Percentiles rank a stretch among this genome's conserved stretches.
These are phyloP conservation scores for Stephania japonica DNA, from an alignment of 164 flowering plant species.

Conservation along the genomic window DNA sequence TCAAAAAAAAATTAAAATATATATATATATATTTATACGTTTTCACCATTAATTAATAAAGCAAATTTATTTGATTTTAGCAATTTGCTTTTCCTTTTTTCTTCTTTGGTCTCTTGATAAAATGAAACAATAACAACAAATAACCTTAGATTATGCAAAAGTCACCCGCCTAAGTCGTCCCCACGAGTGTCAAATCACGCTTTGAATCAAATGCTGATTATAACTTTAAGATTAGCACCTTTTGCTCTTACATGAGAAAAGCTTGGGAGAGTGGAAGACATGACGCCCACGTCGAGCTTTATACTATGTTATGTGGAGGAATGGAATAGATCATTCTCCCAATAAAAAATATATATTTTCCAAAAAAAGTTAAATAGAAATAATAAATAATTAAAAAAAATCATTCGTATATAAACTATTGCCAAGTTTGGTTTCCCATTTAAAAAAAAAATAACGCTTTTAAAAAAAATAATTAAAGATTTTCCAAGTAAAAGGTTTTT, in stretches of 20 bases:
- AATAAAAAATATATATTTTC: background rate
- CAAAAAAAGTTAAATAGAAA: no score
- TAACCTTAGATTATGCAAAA: slow-evolving; percentile 8
- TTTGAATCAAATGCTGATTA: slow-evolving; percentile 6
- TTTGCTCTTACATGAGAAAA: background rate
- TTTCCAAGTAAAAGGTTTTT: no score
- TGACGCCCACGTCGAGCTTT: slow-evolving; percentile 18
- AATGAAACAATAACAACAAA: background rate
- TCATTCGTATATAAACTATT: no score
- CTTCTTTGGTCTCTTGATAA: background rate
- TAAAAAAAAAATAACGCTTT: no score
- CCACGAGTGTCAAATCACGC: slow-evolving; percentile 25
- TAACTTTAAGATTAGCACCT: background rate
- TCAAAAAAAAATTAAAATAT: no score
- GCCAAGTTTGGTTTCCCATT: no score
- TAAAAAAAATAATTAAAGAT: no score
- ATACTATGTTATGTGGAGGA: slow-evolving; percentile 4
- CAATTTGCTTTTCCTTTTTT: background rate
- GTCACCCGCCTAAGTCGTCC: slow-evolving; percentile 4
- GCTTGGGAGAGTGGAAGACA: slow-evolving; percentile 15
- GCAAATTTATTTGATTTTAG: background rate
- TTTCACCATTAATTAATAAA: no score
- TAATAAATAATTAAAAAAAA: no score
- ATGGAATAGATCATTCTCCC: slow-evolving; percentile 18
- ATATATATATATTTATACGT: no score